Evolutionary conservation across 2,329 filamentous ascomycete genomes (phyloP), one percentile per base, ranked within the genome.

Genomic region (Cordyceps pruinosa): DNA sequence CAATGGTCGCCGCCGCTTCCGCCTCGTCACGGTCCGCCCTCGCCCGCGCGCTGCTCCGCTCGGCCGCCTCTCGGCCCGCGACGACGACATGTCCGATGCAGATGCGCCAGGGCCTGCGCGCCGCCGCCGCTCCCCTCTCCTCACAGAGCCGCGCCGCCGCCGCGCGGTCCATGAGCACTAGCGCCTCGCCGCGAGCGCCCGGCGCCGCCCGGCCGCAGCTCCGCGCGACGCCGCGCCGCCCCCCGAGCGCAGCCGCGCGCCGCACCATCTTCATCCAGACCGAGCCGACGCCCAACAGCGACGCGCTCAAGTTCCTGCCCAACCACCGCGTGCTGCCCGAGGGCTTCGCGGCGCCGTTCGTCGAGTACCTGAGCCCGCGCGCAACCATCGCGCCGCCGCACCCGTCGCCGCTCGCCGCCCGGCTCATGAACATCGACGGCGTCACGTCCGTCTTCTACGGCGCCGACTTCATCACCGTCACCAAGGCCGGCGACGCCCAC

Each of bases 221-320:
- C 41, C 41, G 25, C 25, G 4, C 28, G n/a, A 26, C 21, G 28
- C 28, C 28, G 6, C 44, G 8, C 9, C 28, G 12, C 9, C 56
- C 57, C 26, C 63, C 66, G 13, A 58, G 63, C 48, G 61, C 67
- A 42, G 61, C 63, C 59, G 45, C 56, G 65, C 44, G 62, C 66
- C 51, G 93, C 62, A 91, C 85, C 25, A 96, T 99, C 72, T 99
- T 97, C 77, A 99, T 99, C 68, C 94, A 99, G 75, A 97, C 93
- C 5, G 93, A 97, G 69, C 83, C 82, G 63, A 99, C 94, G 1
- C 94, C 94, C 26, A 99, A 99, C 73, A 80, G 85, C n/a, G 91
- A 97, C 76, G 92, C 91, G 34, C 81, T 97, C 67, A 99, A 99
- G 76, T 99, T 99, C 75, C 82, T 95, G 39, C 94, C 94, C 2